Evolutionary conservation across 1,139 yeast species (phyloP).

Genomic region (Saccharomyces hybrid): DNA sequence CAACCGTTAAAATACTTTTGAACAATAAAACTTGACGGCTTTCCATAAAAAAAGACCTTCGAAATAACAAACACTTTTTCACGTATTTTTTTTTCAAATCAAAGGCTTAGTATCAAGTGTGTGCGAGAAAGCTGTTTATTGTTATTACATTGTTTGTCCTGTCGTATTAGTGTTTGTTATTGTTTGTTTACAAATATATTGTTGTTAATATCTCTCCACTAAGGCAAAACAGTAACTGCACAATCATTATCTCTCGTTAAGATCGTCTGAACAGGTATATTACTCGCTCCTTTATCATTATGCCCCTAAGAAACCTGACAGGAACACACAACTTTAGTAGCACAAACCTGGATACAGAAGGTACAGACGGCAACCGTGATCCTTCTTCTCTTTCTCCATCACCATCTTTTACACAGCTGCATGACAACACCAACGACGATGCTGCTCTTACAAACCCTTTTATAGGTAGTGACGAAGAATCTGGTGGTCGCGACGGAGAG

Average conservation of each 20-base stretch:
- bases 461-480: constrained; percentile 23
- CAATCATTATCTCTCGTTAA: background rate
- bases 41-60: background rate
- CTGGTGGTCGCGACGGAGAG: constrained; percentile 4
- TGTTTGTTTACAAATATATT: background rate
- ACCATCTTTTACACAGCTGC: background rate
- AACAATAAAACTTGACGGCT: background rate
- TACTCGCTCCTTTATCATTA: background rate
- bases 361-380: background rate
- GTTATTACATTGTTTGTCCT: background rate
- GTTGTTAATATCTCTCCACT: background rate
- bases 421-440: background rate
- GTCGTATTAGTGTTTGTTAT: background rate
- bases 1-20: background rate
- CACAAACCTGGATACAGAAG: constrained; percentile 1
- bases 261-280: background rate
- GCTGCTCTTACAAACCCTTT: constrained; percentile 12
- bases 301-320: background rate
- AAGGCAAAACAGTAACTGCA: background rate
- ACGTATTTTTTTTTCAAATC: background rate
- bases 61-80: background rate
- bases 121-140: background rate
- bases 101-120: background rate
- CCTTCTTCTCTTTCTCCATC: background rate
- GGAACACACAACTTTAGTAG: background rate